A percentile compares a stretch with the other conserved stretches of the same genome.
These are phyloP conservation scores for Rhizopogon vesiculosus DNA, from an alignment of 768 basidiomycete genomes.

Conservation along the genomic window DNA sequence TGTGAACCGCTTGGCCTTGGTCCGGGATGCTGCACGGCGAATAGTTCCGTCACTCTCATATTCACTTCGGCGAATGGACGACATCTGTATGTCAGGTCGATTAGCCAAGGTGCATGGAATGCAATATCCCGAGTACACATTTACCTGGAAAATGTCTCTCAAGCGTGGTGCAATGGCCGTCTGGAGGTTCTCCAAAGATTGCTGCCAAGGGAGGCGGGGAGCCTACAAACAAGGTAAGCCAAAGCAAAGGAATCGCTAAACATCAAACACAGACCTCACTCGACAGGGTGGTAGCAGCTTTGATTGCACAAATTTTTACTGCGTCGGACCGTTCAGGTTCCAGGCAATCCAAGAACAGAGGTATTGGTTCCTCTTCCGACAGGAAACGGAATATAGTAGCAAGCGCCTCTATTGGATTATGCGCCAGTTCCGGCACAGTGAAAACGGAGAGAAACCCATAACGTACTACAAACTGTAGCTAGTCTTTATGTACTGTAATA, in stretches of 20 bases:
- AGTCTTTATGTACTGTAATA: too few relatives aligned
- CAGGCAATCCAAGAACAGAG: constrained; percentile 59
- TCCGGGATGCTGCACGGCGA: constrained; percentile 50
- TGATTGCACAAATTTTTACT: constrained; percentile 72
- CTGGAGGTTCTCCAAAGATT: constrained; percentile 44
- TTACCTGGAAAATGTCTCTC: constrained; percentile 56
- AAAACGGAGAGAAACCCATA: too few relatives aligned
- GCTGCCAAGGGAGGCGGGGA: constrained; percentile 51
- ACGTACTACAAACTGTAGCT: too few relatives aligned
- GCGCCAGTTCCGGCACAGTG: too few relatives aligned
- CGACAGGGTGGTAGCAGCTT: constrained; percentile 63
- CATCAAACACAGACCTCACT: constrained; percentile 49
- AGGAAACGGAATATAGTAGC: too few relatives aligned
- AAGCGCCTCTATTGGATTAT: too few relatives aligned
- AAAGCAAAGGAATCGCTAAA: background rate
- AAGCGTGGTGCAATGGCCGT: constrained; percentile 44
- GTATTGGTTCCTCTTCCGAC: too few relatives aligned
- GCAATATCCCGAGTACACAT: too few relatives aligned
- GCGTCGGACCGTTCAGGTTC: constrained; percentile 78
- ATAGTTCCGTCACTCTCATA: constrained; percentile 51
- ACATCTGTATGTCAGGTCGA: too few relatives aligned
- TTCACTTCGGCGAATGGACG: too few relatives aligned
- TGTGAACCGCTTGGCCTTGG: constrained; percentile 55
- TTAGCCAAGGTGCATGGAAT: too few relatives aligned
- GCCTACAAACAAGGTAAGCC: constrained; percentile 34